Percentiles rank a stretch among this genome's conserved stretches.
These are phyloP conservation scores for Euphorbia lathyris DNA, from an alignment of 345 rosid species.

Conservation along the genomic window DNA sequence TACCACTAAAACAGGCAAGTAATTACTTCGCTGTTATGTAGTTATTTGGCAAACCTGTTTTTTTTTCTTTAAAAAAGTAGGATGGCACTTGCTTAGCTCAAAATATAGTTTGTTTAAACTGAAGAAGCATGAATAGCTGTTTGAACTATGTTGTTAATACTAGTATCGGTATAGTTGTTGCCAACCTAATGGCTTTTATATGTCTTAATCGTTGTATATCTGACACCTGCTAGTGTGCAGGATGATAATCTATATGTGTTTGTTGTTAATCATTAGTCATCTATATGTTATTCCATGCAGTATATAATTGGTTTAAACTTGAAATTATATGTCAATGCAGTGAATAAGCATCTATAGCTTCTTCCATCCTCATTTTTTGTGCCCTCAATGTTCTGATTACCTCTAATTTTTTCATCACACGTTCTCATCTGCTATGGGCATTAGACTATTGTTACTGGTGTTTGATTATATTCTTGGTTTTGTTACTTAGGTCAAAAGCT, in stretches of 20 bases:
- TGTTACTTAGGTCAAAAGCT: constrained; percentile 46
- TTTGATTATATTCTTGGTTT: constrained; percentile 17
- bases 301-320: neutral
- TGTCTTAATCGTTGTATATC: neutral
- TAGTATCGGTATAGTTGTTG: neutral
- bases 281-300: neutral
- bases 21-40: neutral
- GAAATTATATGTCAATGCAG: neutral
- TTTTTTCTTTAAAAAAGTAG: neutral
- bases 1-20: constrained; percentile 78
- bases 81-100: neutral
- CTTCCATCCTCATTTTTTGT: neutral
- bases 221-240: neutral
- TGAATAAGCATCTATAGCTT: neutral
- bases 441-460: neutral
- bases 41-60: neutral
- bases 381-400: neutral
- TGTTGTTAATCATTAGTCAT: neutral
- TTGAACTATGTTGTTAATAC: neutral
- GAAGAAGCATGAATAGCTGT: neutral
- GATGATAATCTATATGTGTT: neutral
- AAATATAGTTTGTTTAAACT: neutral
- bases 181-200: neutral
- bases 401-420: neutral
- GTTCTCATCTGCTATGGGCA: neutral